Evolutionary conservation across 2,329 filamentous ascomycete species (phyloP).

Genomic region (Diaporthe sp.): DNA sequence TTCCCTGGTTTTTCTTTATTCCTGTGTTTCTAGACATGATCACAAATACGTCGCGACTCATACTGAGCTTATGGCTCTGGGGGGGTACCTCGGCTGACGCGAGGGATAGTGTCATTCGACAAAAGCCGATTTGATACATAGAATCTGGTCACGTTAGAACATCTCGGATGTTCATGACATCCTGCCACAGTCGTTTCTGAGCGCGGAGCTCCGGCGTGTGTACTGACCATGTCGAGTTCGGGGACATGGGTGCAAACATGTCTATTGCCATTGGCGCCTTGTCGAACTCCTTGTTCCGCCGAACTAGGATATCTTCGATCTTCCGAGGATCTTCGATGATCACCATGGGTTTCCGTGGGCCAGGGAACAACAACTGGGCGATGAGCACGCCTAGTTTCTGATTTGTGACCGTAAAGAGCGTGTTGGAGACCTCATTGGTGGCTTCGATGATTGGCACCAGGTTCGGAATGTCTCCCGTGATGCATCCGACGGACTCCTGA

Average conservation of each 20-base stretch:
- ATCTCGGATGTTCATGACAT: conserved; percentile 46
- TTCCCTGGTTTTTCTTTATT: too few relatives aligned
- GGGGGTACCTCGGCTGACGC: too few relatives aligned
- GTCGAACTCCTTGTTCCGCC: conserved; percentile 51
- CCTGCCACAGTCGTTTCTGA: conserved; percentile 52
- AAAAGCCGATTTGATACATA: too few relatives aligned
- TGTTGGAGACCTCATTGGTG: conserved; percentile 24
- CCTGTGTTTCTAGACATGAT: too few relatives aligned
- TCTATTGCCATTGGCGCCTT: conserved; percentile 45
- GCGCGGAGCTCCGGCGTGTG: conserved; percentile 46
- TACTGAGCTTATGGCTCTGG: too few relatives aligned
- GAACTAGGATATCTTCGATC: conserved; percentile 49
- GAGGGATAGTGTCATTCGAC: too few relatives aligned
- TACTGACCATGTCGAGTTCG: conserved; percentile 46
- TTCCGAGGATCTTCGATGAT: conserved; percentile 48
- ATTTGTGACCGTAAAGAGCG: conserved; percentile 19
- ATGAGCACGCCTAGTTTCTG: conserved; percentile 43
- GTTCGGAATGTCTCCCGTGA: conserved; percentile 20
- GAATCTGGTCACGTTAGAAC: too few relatives aligned
- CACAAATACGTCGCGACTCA: too few relatives aligned
- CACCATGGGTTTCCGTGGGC: conserved; percentile 43
- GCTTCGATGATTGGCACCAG: neutral
- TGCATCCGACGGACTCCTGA: neutral
- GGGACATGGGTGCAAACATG: conserved; percentile 47
- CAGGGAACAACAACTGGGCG: conserved; percentile 46